phyloP scores from a whole-genome alignment of 2,329 filamentous ascomycete species.

The Sodiomyces alkalinus region DNA sequence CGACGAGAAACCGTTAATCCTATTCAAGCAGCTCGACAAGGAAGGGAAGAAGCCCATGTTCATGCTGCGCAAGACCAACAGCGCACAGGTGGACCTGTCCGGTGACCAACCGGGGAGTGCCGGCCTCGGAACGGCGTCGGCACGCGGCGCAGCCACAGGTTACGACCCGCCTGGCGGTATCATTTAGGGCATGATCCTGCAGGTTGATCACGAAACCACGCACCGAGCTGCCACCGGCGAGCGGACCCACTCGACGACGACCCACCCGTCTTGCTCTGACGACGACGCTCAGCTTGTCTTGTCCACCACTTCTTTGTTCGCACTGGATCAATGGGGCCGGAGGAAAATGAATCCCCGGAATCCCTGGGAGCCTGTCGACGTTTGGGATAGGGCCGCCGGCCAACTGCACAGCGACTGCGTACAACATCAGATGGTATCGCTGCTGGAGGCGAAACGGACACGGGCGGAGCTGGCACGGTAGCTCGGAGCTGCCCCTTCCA shows the following conservation, averaged over 20 bases:
- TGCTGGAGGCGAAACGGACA: neutral
- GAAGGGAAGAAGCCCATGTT: constrained; percentile 99
- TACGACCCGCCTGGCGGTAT: constrained; percentile 47
- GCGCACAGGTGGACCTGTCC: constrained; percentile 28
- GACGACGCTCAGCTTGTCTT: neutral
- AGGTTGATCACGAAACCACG: neutral
- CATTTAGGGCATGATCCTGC: constrained; percentile 23
- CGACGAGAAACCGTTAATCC: constrained; percentile 83
- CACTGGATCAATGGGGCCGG: too few relatives aligned
- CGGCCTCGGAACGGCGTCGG: constrained; percentile 27
- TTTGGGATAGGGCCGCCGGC: neutral
- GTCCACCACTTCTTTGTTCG: neutral
- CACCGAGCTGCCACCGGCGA: neutral
- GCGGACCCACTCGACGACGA: too few relatives aligned
- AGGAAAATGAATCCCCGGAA: too few relatives aligned
- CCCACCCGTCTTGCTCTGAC: too few relatives aligned
- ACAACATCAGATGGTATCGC: neutral
- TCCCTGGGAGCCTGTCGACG: neutral
- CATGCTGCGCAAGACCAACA: constrained; percentile 66
- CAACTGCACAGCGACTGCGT: constrained; percentile 1
- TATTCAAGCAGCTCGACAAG: constrained; percentile 95
- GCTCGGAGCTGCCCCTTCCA: too few relatives aligned
- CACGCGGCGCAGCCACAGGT: constrained; percentile 26
- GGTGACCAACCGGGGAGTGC: constrained; percentile 36
- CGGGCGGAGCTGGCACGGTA: neutral